A percentile compares a stretch with the other conserved stretches of the same genome.
These are phyloP conservation scores for Magnaporthiopsis incrustans DNA, from an alignment of 2,329 filamentous ascomycete genomes.

Conservation along the genomic window DNA sequence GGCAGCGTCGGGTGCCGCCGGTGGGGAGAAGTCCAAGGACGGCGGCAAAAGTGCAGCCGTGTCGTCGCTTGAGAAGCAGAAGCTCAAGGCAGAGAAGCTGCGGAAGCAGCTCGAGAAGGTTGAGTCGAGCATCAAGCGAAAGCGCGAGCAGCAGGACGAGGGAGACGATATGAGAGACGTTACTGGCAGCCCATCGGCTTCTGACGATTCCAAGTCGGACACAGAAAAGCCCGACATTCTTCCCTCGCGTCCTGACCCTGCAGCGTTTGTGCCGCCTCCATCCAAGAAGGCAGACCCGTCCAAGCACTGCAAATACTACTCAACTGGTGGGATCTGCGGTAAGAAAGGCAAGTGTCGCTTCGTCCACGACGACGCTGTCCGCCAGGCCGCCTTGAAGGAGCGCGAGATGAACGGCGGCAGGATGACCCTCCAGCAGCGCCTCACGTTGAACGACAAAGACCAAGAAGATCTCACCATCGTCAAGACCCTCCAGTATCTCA, in stretches of 20 bases:
- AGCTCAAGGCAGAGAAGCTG: constrained; percentile 51
- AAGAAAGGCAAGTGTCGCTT: constrained; percentile 72
- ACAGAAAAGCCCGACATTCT: constrained; percentile 50
- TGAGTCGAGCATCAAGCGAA: constrained; percentile 61
- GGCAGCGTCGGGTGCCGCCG: constrained; percentile 32
- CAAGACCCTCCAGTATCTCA: constrained; percentile 57
- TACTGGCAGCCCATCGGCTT: constrained; percentile 28
- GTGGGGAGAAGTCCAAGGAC: constrained; percentile 49
- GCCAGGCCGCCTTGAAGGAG: constrained; percentile 55
- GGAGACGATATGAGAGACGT: constrained; percentile 55
- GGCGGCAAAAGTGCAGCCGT: constrained; percentile 41
- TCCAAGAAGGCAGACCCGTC: constrained; percentile 52
- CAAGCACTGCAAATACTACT: constrained; percentile 64
- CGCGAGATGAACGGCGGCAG: constrained; percentile 57
- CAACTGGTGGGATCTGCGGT: constrained; percentile 59
- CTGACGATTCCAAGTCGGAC: constrained; percentile 41
- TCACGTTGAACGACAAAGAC: constrained; percentile 60
- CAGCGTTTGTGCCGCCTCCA: constrained; percentile 29
- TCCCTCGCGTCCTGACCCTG: constrained; percentile 37
- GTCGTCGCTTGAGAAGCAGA: constrained; percentile 44
- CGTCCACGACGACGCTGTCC: constrained; percentile 56
- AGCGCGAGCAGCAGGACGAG: constrained; percentile 59
- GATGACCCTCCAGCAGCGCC: constrained; percentile 57
- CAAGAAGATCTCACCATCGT: constrained; percentile 60
- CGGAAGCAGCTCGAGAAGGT: constrained; percentile 60